Evolutionary conservation across 1,284 basidiomycete genomes (phyloP).

Genomic region (Austroboletus novae-zelandiae): DNA sequence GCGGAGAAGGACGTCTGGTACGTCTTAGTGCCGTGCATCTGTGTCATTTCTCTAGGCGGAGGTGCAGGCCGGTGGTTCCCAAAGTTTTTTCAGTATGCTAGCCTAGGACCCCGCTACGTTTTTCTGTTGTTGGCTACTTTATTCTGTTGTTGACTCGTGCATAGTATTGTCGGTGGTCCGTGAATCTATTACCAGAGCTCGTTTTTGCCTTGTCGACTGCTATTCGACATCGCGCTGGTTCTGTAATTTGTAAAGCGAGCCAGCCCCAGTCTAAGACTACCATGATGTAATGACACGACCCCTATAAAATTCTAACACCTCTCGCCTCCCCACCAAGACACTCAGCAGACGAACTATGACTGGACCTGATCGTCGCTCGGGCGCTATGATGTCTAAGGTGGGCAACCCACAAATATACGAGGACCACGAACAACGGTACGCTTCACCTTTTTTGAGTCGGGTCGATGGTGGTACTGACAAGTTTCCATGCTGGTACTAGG

Average conservation of each 20-base stretch:
- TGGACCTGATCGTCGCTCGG: slow-evolving; percentile 23
- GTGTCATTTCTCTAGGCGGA: slow-evolving; percentile 10
- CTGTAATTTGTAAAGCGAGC: too few species aligned
- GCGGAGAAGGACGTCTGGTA: slow-evolving; percentile 28
- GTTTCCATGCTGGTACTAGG: slow-evolving; percentile 6
- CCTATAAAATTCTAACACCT: background rate
- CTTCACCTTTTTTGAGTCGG: background rate
- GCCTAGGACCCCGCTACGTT: too few species aligned
- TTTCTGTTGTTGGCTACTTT: too few species aligned
- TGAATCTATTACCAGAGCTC: too few species aligned
- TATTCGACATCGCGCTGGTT: too few species aligned
- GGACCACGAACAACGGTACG: slow-evolving; percentile 42
- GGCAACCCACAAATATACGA: slow-evolving; percentile 45
- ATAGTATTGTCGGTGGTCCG: too few species aligned
- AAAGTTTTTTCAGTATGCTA: slow-evolving; percentile 14
- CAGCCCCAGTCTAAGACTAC: too few species aligned
- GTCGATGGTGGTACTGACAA: background rate
- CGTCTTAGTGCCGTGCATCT: slow-evolving; percentile 33
- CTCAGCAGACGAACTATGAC: slow-evolving; percentile 11
- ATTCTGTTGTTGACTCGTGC: too few species aligned
- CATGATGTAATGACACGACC: slow-evolving; percentile 17
- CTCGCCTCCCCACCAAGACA: background rate
- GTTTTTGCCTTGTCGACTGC: too few species aligned
- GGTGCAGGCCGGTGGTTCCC: slow-evolving; percentile 35
- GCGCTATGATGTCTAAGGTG: slow-evolving; percentile 46